Evolutionary conservation across 2,329 filamentous ascomycete genomes (phyloP), one percentile per base, ranked within the genome.

Genomic region (Daldinia sp.): DNA sequence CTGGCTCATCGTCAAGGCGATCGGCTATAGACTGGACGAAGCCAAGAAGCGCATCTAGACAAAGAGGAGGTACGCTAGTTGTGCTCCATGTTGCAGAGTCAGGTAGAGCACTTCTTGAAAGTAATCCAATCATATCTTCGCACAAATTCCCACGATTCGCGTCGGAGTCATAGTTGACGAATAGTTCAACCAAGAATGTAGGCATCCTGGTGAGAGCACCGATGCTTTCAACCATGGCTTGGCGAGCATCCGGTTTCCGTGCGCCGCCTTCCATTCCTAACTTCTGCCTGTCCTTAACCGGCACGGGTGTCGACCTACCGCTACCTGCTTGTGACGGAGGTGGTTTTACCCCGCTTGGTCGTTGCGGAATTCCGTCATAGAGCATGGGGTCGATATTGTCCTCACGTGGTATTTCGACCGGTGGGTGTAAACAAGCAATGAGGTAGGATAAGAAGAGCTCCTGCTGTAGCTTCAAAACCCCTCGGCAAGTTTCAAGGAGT

Each of bases 21-120:
- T 97, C 94, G 0, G 93, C 92, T 72, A 99, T 91, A 72, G 93
- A 97, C 76, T 98, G 94, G 37, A 99, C 89, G 75, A 94, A 98
- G 15, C 93, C 91, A 26, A 99, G 85, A 10, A 99, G 84, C 9
- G 96, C 94, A 81, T 99, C 96, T 23, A 99, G 85, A 75, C 96
- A 99, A 2, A 99, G 83, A 0, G 96, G 96, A 15, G 96, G 96
- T 1, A 99, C 97, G 77, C 97, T 99, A 4, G 95, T 98, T 10
- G 96, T 99, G 79, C 97, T 99, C 96, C 96, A 99, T 5, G 94
- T 98, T 5, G 95, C 96, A 7, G 96, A 97, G 79, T 99, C 96
- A 0, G 96, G 97, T 72, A 99, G 92, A 1, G 96, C 96, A 78
- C 98, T 99, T 65, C 96, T 89, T 20, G 96, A 95, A 15, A 99